Evolutionary conservation across 495 filamentous ascomycete genomes (phyloP).

Genomic region (Astrothelium subdiscretum): DNA sequence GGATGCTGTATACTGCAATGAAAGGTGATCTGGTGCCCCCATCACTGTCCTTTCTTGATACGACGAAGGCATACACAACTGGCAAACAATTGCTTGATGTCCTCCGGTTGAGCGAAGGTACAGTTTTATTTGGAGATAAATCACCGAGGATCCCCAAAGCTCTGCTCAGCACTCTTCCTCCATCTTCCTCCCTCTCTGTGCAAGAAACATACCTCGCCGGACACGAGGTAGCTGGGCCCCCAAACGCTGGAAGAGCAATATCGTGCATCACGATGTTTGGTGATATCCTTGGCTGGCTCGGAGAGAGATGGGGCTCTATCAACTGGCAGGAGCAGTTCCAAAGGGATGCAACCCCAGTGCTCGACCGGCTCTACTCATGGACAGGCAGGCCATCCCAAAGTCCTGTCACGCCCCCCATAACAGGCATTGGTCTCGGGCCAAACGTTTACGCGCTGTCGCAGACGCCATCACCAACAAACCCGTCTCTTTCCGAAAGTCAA

Average conservation of each 20-base stretch:
- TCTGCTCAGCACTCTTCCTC: not conserved
- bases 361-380: not conserved
- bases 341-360: not conserved
- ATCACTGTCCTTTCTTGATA: constrained; percentile 65
- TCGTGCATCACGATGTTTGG: not conserved
- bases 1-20: constrained; percentile 37
- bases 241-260: not conserved
- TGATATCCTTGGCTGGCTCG: not conserved
- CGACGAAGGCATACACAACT: constrained; percentile 59
- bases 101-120: constrained; percentile 43
- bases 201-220: not conserved
- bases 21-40: constrained; percentile 32
- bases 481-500: not conserved
- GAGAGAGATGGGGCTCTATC: not conserved
- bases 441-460: not conserved
- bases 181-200: no score
- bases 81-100: constrained; percentile 59
- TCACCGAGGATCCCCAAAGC: not conserved
- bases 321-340: not conserved
- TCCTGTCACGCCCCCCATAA: not conserved
- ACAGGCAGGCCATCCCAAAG: not conserved
- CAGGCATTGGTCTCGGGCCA: not conserved
- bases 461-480: not conserved
- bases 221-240: not conserved
- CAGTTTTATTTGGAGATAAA: constrained; percentile 16